Conservation (phyloP, 2,329 filamentous ascomycete genomes). For the Allantophomopsis cytisporea region DNA sequence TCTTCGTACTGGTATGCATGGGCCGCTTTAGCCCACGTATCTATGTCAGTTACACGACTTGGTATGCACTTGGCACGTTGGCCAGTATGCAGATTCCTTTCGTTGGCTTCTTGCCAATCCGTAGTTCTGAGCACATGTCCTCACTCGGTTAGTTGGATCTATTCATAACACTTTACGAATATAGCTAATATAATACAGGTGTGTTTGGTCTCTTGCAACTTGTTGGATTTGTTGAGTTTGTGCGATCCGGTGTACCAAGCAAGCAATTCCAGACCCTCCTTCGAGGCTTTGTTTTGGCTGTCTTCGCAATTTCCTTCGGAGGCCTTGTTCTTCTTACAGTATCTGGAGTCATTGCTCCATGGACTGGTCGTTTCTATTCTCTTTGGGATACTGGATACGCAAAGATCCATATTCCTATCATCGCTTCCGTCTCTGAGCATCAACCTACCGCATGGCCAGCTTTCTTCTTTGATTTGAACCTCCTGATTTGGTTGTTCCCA, state of each 20-base stretch:
- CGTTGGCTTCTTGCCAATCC: slow-evolving; percentile 90
- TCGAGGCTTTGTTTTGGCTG: slow-evolving; percentile 56
- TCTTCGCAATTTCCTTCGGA: slow-evolving; percentile 60
- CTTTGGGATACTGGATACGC: slow-evolving; percentile 98
- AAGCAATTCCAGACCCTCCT: slow-evolving; percentile 92
- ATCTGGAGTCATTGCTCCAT: slow-evolving; percentile 85
- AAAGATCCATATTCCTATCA: slow-evolving; percentile 98
- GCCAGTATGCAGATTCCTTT: slow-evolving; percentile 99
- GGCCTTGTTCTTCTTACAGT: slow-evolving; percentile 80
- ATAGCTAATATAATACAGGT: slow-evolving; percentile 33
- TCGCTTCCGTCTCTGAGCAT: slow-evolving; percentile 98
- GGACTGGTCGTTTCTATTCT: slow-evolving; percentile 98
- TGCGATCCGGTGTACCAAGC: slow-evolving; percentile 76
- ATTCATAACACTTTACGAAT: background rate
- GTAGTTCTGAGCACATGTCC: slow-evolving; percentile 97
- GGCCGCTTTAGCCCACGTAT: slow-evolving; percentile 87
- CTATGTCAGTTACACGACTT: slow-evolving; percentile 95
- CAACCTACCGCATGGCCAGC: slow-evolving; percentile 98
- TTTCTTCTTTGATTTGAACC: slow-evolving; percentile 97
- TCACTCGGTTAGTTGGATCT: slow-evolving; percentile 55
- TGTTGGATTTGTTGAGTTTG: slow-evolving; percentile 81
- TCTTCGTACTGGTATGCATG: slow-evolving; percentile 92
- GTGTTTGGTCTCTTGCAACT: slow-evolving; percentile 94
- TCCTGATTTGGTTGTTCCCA: slow-evolving; percentile 98
- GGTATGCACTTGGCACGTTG: slow-evolving; percentile 91